Evolutionary conservation across 192 early-diverging fungal genomes (phyloP).

Genomic region (Blastocladiella britannica): DNA sequence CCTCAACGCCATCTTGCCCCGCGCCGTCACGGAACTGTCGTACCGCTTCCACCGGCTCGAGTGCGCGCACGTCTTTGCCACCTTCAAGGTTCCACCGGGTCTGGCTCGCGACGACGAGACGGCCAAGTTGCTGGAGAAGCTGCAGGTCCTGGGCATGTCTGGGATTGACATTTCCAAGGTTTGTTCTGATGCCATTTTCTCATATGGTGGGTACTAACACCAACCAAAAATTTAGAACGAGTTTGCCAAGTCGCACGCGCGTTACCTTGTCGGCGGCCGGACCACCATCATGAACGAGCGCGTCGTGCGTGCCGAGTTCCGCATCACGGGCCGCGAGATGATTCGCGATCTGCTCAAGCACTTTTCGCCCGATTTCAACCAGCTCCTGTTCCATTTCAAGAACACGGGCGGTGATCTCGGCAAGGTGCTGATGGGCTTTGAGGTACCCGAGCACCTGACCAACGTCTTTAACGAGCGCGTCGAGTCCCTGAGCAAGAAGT

Average conservation of each 20-base stretch:
- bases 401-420: slow-evolving; percentile 92
- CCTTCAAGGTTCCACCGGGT: neutral
- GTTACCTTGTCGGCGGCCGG: slow-evolving; percentile 80
- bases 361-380: slow-evolving; percentile 45
- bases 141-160: neutral
- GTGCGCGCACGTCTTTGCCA: neutral
- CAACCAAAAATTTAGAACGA: slow-evolving; percentile 81
- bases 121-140: slow-evolving; percentile 52
- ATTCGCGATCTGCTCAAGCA: slow-evolving; percentile 63
- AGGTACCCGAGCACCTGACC: slow-evolving; percentile 42
- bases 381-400: slow-evolving; percentile 88
- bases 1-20: slow-evolving; percentile 61
- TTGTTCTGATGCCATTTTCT: too few species aligned
- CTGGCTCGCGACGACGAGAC: slow-evolving; percentile 31
- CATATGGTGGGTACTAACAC: too few species aligned
- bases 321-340: slow-evolving; percentile 84
- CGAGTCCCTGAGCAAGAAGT: too few species aligned
- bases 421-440: slow-evolving; percentile 79
- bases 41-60: slow-evolving; percentile 13
- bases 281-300: slow-evolving; percentile 59
- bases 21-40: slow-evolving; percentile 78
- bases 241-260: slow-evolving; percentile 87
- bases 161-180: neutral
- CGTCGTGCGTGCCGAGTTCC: slow-evolving; percentile 86
- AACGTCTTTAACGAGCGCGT: too few species aligned